phyloP scores from a whole-genome alignment of 768 basidiomycete genomes.

The Crepidotus variabilis region DNA sequence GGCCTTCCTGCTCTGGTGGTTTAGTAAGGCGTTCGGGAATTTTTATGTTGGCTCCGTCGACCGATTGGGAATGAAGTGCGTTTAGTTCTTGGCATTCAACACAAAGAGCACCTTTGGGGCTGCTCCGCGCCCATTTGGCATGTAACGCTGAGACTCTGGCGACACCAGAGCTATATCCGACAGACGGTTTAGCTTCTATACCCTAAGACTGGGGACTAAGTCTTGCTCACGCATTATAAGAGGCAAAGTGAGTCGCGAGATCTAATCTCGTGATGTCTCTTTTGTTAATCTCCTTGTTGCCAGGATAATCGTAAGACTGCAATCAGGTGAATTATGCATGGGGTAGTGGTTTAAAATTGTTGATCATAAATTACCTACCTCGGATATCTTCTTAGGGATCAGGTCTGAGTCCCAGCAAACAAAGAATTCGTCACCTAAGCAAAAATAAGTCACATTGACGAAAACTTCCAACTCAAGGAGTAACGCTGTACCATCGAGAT shows the following conservation, averaged over 20 bases:
- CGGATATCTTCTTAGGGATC: conserved; percentile 49
- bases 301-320: conserved; percentile 66
- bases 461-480: background rate
- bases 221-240: conserved; percentile 52
- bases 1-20: conserved; percentile 40
- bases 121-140: conserved; percentile 53
- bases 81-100: conserved; percentile 70
- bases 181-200: too few relatives aligned
- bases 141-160: conserved; percentile 56
- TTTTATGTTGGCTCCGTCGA: conserved; percentile 60
- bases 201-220: background rate
- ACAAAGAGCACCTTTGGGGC: conserved; percentile 54
- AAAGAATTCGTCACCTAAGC: conserved; percentile 58
- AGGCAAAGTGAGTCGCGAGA: conserved; percentile 62
- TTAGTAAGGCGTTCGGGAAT: conserved; percentile 53
- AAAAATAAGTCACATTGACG: background rate
- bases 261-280: conserved; percentile 49
- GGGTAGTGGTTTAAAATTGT: too few relatives aligned
- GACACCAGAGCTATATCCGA: conserved; percentile 43
- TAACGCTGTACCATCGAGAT: conserved; percentile 57
- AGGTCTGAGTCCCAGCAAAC: conserved; percentile 69
- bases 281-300: conserved; percentile 50
- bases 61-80: conserved; percentile 65
- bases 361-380: conserved; percentile 31
- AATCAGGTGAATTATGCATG: background rate